A percentile compares a stretch with the other conserved stretches of the same genome.
Evolutionary conservation across 768 basidiomycete genomes (phyloP).

Genomic region (Leucocoprinus birnbaumii): DNA sequence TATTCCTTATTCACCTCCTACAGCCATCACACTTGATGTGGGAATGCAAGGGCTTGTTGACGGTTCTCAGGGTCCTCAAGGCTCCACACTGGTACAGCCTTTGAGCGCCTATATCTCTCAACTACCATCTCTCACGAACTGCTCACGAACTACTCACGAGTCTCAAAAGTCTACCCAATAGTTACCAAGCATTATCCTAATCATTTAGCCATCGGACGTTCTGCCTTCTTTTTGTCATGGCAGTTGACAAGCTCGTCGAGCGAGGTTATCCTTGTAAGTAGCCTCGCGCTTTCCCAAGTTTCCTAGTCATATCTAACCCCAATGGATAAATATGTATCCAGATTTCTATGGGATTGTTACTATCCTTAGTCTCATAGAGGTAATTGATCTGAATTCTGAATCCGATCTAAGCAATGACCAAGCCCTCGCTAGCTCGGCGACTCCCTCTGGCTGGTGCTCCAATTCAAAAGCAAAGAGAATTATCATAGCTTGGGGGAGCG

Average conservation of each 20-base stretch:
- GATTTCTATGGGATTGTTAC: constrained; percentile 4
- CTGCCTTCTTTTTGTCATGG: background rate
- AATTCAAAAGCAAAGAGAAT: constrained; percentile 56
- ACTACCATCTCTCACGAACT: too few relatives aligned
- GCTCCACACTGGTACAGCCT: too few relatives aligned
- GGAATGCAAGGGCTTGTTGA: too few relatives aligned
- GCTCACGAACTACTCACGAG: too few relatives aligned
- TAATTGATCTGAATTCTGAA: background rate
- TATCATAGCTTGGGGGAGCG: constrained; percentile 44
- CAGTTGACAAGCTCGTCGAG: constrained; percentile 6
- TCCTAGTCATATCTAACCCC: background rate
- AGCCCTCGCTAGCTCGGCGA: constrained; percentile 49
- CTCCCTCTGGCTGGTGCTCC: constrained; percentile 67
- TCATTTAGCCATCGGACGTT: too few relatives aligned
- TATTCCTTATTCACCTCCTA: too few relatives aligned
- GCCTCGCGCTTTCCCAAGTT: background rate
- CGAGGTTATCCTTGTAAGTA: constrained; percentile 13
- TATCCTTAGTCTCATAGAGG: background rate
- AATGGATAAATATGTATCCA: too few relatives aligned
- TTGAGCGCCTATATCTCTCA: too few relatives aligned
- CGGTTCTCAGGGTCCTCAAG: too few relatives aligned
- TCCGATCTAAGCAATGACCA: background rate
- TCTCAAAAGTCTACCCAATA: too few relatives aligned
- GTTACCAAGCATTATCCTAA: too few relatives aligned
- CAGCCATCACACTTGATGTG: too few relatives aligned